Percentiles rank a stretch among this genome's conserved stretches.
phyloP scores from a whole-genome alignment of 1,139 yeast genomes.

The Suzukiozyma palmioleophila region DNA sequence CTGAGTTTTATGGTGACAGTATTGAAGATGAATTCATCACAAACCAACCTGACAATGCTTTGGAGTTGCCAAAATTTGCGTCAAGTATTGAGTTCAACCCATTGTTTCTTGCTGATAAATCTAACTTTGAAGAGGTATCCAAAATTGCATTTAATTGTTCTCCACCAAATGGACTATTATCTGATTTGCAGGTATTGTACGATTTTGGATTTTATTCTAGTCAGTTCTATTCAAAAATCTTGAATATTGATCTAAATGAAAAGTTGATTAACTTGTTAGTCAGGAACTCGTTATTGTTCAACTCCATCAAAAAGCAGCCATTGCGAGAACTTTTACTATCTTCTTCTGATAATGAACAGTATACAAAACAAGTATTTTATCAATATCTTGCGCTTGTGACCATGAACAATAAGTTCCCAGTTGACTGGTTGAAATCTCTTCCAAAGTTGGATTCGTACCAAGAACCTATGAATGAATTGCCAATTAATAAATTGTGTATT shows the following conservation, averaged over 20 bases:
- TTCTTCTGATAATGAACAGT: neutral
- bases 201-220: conserved; percentile 2
- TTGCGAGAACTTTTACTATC: neutral
- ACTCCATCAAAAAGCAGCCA: neutral
- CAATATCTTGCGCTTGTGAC: conserved; percentile 3
- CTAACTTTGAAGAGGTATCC: neutral
- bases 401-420: conserved; percentile 1
- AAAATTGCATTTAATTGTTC: neutral
- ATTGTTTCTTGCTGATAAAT: conserved; percentile 6
- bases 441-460: neutral
- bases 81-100: conserved; percentile 7
- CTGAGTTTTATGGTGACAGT: conserved; percentile 3
- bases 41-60: conserved; percentile 2
- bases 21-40: conserved; percentile 4
- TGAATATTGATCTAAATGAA: neutral
- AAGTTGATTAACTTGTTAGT: neutral
- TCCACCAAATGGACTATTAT: neutral
- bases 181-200: neutral
- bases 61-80: conserved; percentile 8
- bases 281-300: neutral
- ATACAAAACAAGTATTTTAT: neutral
- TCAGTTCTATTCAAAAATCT: neutral
- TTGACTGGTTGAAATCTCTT: conserved; percentile 2
- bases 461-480: neutral
- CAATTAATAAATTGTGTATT: neutral